Evolutionary conservation across 495 filamentous ascomycete genomes (phyloP), one percentile per base, ranked within the genome.

Genomic region (Mytilinidion resinicola): DNA sequence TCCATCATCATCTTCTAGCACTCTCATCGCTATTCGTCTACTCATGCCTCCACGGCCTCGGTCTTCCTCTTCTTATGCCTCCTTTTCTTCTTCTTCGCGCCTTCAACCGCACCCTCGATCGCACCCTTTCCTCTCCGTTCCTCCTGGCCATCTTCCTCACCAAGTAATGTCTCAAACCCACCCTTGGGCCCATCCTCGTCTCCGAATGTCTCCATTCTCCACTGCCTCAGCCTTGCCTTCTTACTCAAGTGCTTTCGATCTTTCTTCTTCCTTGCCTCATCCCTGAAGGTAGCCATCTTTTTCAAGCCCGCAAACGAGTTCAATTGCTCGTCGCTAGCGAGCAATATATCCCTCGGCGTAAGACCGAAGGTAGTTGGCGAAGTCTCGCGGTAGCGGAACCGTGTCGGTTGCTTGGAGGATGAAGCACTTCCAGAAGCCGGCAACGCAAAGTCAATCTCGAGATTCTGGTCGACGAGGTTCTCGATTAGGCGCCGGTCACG

Each of bases 281-380:
- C 91, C 52, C 93, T 80, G 76, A 93, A 98, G 20, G 88, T 74
- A 10, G 92, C 92, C 58, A 96, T 79, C 73, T 96, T 96, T 80
- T 97, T 98, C 63, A 98, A 76, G 9, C 93, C 93, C 12, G 86
- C 92, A 62, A 87, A 96, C 63, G 88, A 77, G 73, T 98, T 97
- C 53, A 98, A 82, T 55, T 89, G 87, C 7, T 81, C 75, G 72
- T 98, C 93, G 30, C 83, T 83, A 9, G 93, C 93, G 74, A 96
- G 86, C 10, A 98, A 80, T 59, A 98, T 96, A 71, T 98, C 93
- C 47, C 84, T 81, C 1, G 92, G 80, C 1, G 87, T 92, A 51
- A 98, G 78, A 48, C 93, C 93, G 73, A 95, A 97, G 34, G 87
- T 82, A 33, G 83, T 84, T 5, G 93, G 92, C 0, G 89, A 95